Evolutionary conservation across 176 grass and related monocot species (phyloP), one percentile per base, ranked within the genome.

Genomic region (Melocanna baccifera): DNA sequence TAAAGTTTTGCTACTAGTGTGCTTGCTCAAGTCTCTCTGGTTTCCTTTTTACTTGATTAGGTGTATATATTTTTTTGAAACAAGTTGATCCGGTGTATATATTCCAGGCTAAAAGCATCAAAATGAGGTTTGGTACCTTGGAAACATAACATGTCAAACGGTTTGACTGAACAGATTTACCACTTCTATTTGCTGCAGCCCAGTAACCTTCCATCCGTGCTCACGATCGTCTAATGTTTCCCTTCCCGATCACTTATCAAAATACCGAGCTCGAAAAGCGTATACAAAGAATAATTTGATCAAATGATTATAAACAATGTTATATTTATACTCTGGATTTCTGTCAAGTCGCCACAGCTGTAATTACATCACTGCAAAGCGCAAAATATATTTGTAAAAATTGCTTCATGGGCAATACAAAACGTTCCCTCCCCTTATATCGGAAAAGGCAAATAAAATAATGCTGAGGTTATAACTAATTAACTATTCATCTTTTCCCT

Each of bases 11-110:
- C 41, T 28, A 43, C 55, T 74, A 32, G 41, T 36, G 50, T 74
- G 74, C 51, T 83, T 67, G 19, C 64, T 30, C 82, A 52, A 50
- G 13, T 26, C 22, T 64, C 19, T 36, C 19, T 83, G 34, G 1
- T n/a, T 40, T 62, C 52, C 23, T 56, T n/a, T 87, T 82, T 57
- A 78, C 50, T 62, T 22, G 50, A 59, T 67, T 59, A 18, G 10
- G 29, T 62, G 73, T 79, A 18, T 67, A 59, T 78, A 51, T 5
- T 72, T 2, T 36, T 36, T 36, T 3, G 34, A 36, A 36, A 5
- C 34, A 36, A 36, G 34, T 36, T 4, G 34, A 59, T 67, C 67
- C n/a, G 10, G 29, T 62, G 73, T 79, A 18, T 67, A 67, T 78
- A 61, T 6, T 72, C 36, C 30, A 41, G 34, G 63, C 8, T 76